phyloP scores from a whole-genome alignment of 179 eudicot species.

The Sideroxylon spinosum region DNA sequence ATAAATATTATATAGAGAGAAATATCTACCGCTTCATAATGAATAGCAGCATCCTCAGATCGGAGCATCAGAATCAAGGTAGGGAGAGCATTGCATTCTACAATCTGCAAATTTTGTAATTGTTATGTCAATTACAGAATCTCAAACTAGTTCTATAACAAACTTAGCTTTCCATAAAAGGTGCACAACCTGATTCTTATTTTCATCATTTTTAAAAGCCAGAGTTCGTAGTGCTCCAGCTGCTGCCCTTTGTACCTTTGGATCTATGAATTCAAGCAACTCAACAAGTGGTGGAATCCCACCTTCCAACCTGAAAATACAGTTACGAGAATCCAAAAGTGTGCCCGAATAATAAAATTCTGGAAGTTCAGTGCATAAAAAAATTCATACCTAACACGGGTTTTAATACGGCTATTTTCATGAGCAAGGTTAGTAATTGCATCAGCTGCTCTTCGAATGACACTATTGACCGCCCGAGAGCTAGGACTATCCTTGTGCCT shows the following conservation, averaged over 20 bases:
- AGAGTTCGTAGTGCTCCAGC: conserved; percentile 93
- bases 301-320: conserved; percentile 61
- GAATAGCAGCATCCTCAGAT: conserved; percentile 86
- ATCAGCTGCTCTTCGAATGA: conserved; percentile 84
- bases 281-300: conserved; percentile 95
- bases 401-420: conserved; percentile 78
- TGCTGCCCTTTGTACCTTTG: conserved; percentile 94
- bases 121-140: background rate
- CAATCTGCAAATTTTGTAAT: conserved; percentile 51
- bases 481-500: conserved; percentile 44
- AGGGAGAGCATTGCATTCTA: conserved; percentile 90
- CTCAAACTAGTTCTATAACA: background rate
- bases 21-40: conserved; percentile 81
- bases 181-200: conserved; percentile 71
- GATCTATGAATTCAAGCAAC: conserved; percentile 60
- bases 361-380: background rate
- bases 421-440: conserved; percentile 96
- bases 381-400: conserved; percentile 62
- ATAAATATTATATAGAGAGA: background rate
- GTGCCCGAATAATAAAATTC: background rate
- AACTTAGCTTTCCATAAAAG: conserved; percentile 4
- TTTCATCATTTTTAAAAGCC: conserved; percentile 92
- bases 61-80: conserved; percentile 81
- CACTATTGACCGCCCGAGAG: conserved; percentile 70
- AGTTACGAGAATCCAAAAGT: conserved; percentile 4